Conservation (phyloP, 192 early-diverging fungal genomes). For the Phycomyces blakesleeanus region DNA sequence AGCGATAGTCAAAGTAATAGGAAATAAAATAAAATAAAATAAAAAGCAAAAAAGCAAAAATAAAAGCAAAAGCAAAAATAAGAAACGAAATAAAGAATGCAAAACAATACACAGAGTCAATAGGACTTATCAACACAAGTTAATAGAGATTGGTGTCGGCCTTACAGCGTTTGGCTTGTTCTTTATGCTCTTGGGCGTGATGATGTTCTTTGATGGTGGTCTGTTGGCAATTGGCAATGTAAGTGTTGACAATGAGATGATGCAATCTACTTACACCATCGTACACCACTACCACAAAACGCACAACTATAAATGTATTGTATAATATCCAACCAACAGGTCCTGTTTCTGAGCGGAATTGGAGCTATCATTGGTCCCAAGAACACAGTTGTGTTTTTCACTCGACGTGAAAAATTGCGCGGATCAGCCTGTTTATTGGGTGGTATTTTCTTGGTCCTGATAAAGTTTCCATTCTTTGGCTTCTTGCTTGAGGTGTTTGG, state of each 20-base stretch:
- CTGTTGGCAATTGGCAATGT: constrained; percentile 96
- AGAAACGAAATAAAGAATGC: neutral
- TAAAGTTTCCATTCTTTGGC: constrained; percentile 87
- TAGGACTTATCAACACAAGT: neutral
- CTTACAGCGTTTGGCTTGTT: constrained; percentile 89
- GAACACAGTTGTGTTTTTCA: constrained; percentile 88
- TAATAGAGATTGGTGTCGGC: constrained; percentile 85
- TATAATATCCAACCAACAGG: constrained; percentile 50
- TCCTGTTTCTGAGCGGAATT: constrained; percentile 87
- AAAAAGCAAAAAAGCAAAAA: neutral
- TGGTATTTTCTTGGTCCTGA: constrained; percentile 85
- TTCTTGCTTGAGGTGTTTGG: constrained; percentile 89
- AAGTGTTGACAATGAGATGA: constrained; percentile 20
- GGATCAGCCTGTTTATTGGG: constrained; percentile 88
- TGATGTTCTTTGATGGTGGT: constrained; percentile 93
- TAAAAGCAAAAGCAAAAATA: no score
- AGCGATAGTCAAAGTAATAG: constrained; percentile 34
- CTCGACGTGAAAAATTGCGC: constrained; percentile 77
- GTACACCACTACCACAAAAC: no score
- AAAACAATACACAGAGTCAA: neutral
- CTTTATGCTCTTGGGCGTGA: constrained; percentile 90
- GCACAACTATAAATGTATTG: no score
- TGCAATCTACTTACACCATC: neutral
- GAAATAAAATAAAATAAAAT: neutral
- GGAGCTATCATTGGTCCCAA: constrained; percentile 84